Percentiles rank a stretch among this genome's conserved stretches.
phyloP scores from a whole-genome alignment of 345 rosid genomes.

The Cardamine occulta region DNA sequence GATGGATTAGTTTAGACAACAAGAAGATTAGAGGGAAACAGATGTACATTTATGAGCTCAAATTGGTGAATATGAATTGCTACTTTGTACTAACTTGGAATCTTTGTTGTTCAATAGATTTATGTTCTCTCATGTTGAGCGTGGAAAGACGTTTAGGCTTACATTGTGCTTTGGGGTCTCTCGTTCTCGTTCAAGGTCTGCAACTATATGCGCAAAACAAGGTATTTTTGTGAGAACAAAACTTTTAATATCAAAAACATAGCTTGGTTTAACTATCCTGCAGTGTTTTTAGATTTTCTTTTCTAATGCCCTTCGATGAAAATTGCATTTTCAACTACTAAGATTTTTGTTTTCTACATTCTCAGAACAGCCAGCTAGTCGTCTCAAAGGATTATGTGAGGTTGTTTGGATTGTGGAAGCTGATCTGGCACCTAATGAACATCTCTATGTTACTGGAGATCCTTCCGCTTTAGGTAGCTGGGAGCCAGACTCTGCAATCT shows the following conservation, averaged over 20 bases:
- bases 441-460: constrained; percentile 78
- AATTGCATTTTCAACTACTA: neutral
- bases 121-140: constrained; percentile 48
- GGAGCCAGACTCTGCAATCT: constrained; percentile 77
- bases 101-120: constrained; percentile 52
- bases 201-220: constrained; percentile 52
- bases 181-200: constrained; percentile 47
- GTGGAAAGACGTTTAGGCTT: constrained; percentile 47
- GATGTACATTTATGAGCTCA: neutral
- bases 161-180: constrained; percentile 52
- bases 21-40: constrained; percentile 5
- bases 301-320: constrained; percentile 3
- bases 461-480: constrained; percentile 74
- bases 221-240: no score
- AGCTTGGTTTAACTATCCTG: neutral
- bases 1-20: neutral
- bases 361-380: constrained; percentile 57
- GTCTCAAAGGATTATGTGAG: constrained; percentile 55
- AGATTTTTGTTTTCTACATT: constrained; percentile 37
- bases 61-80: neutral
- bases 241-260: neutral
- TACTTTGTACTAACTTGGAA: constrained; percentile 28
- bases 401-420: constrained; percentile 86
- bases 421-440: constrained; percentile 64
- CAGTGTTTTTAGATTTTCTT: neutral